Evolutionary conservation across 2,329 filamentous ascomycete genomes (phyloP).

Genomic region (Venturia asperata): DNA sequence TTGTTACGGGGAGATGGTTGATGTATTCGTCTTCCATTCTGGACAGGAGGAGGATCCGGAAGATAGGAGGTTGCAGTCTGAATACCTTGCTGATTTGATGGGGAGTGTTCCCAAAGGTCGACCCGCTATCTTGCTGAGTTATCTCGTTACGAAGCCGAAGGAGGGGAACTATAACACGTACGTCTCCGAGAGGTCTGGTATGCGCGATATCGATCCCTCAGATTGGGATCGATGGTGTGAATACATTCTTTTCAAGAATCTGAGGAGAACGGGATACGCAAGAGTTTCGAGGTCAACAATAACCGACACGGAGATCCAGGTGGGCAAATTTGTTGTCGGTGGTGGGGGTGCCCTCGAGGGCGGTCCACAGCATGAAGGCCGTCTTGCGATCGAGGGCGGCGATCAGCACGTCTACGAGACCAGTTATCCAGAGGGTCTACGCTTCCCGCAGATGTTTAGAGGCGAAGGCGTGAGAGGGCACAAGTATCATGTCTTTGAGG

Average conservation of each 20-base stretch:
- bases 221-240: conserved; percentile 99
- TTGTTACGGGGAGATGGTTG: conserved; percentile 80
- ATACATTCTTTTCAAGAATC: conserved; percentile 90
- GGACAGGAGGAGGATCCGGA: conserved; percentile 95
- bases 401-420: conserved; percentile 63
- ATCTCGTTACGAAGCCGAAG: conserved; percentile 83
- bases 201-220: conserved; percentile 86
- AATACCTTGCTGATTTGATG: conserved; percentile 86
- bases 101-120: conserved; percentile 57
- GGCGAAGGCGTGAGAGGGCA: conserved; percentile 84
- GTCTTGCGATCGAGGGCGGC: conserved; percentile 65
- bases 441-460: conserved; percentile 78
- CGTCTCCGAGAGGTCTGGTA: conserved; percentile 76
- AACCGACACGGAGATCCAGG: conserved; percentile 94
- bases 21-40: conserved; percentile 97
- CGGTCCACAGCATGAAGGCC: conserved; percentile 47
- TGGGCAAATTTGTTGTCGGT: conserved; percentile 35
- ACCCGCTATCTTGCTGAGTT: conserved; percentile 79
- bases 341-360: conserved; percentile 17
- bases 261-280: conserved; percentile 82
- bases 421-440: conserved; percentile 66
- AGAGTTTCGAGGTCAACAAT: conserved; percentile 83
- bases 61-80: conserved; percentile 76
- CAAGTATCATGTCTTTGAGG: conserved; percentile 89
- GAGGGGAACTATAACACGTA: conserved; percentile 97